Evolutionary conservation across 306 rosid genomes (phyloP).

Genomic region (Quercus agrifolia): DNA sequence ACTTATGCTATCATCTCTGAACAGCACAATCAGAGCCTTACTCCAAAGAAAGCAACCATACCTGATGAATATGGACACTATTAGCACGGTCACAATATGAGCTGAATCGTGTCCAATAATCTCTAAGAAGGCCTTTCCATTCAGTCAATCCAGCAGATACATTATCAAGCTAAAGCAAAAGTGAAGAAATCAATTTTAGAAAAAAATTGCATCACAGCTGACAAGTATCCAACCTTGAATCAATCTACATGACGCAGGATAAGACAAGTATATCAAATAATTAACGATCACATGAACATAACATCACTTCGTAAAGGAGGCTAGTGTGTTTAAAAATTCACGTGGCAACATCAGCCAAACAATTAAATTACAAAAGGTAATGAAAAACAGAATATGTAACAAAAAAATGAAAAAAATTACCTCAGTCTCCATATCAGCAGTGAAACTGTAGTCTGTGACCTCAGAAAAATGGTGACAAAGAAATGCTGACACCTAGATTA

Average conservation of each 20-base stretch:
- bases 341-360: background rate
- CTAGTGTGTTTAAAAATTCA: conserved; percentile 4
- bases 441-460: conserved; percentile 91
- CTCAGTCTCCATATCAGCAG: conserved; percentile 99
- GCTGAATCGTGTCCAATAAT: conserved; percentile 94
- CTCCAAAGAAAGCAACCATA: conserved; percentile 21
- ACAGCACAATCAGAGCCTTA: conserved; percentile 5
- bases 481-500: conserved; percentile 90
- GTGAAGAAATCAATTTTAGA: background rate
- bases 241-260: background rate
- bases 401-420: conserved; percentile 28
- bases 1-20: background rate
- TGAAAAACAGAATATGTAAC: background rate
- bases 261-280: background rate
- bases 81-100: conserved; percentile 68
- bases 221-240: conserved; percentile 4
- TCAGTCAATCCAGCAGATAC: conserved; percentile 95
- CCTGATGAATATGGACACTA: conserved; percentile 86
- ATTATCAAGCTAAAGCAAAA: conserved; percentile 79
- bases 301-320: background rate
- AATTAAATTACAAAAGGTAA: background rate
- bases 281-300: background rate
- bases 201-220: background rate
- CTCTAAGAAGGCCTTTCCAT: conserved; percentile 96
- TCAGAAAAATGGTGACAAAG: conserved; percentile 87